phyloP scores from a whole-genome alignment of 495 filamentous ascomycete species.

The Hyaloscypha finlandica region DNA sequence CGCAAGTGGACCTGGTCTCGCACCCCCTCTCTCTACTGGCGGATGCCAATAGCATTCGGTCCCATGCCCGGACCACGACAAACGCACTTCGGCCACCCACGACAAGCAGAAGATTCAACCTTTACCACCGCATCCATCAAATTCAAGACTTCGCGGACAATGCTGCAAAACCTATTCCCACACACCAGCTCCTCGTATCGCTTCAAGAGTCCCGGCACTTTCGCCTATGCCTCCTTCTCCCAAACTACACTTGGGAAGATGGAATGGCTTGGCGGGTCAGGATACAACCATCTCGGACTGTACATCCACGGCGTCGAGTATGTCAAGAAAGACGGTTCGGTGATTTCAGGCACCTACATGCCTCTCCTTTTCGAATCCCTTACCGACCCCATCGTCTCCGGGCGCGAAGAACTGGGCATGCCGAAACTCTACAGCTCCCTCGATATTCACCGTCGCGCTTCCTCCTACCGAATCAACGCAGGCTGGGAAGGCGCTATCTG shows the following conservation, averaged over 20 bases:
- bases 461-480: slow-evolving; percentile 42
- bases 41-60: slow-evolving; percentile 58
- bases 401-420: slow-evolving; percentile 58
- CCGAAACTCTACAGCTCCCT: slow-evolving; percentile 55
- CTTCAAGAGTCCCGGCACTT: slow-evolving; percentile 50
- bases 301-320: slow-evolving; percentile 62
- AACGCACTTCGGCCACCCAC: slow-evolving; percentile 34
- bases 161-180: slow-evolving; percentile 58
- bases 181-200: slow-evolving; percentile 35
- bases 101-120: slow-evolving; percentile 30
- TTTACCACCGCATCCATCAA: slow-evolving; percentile 55
- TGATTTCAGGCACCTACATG: slow-evolving; percentile 52
- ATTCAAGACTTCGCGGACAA: slow-evolving; percentile 58
- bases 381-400: slow-evolving; percentile 53
- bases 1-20: slow-evolving; percentile 47
- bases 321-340: slow-evolving; percentile 47
- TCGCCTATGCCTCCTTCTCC: slow-evolving; percentile 52
- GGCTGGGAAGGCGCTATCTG: slow-evolving; percentile 51
- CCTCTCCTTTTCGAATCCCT: slow-evolving; percentile 56
- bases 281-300: slow-evolving; percentile 57
- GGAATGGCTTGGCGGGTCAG: slow-evolving; percentile 56
- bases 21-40: slow-evolving; percentile 38
- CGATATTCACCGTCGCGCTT: slow-evolving; percentile 41
- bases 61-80: slow-evolving; percentile 57
- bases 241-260: slow-evolving; percentile 50